Conservation (phyloP, 768 basidiomycete species). For the Rossbeevera mucosa region DNA sequence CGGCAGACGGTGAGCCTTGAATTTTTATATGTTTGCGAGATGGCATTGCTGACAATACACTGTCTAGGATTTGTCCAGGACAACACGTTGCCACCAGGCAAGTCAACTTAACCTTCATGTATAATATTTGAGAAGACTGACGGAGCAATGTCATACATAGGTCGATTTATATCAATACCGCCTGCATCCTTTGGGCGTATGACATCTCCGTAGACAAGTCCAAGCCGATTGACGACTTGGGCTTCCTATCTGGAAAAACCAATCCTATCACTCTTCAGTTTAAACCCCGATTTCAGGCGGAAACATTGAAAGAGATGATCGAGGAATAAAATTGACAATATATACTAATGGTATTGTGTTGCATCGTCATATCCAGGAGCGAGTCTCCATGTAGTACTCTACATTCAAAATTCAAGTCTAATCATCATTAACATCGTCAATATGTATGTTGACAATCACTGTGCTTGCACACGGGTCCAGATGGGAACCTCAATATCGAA, state of each 20-base stretch:
- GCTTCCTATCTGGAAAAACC: slow-evolving; percentile 36
- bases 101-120: slow-evolving; percentile 3
- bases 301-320: slow-evolving; percentile 6
- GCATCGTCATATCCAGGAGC: background rate
- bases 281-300: slow-evolving; percentile 35
- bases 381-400: too few relatives aligned
- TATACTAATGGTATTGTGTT: background rate
- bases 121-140: background rate
- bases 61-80: slow-evolving; percentile 51
- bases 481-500: too few relatives aligned
- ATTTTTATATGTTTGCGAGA: background rate
- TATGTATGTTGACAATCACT: too few relatives aligned
- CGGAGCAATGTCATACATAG: slow-evolving; percentile 21
- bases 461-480: too few relatives aligned
- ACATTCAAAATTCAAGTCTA: too few relatives aligned
- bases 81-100: slow-evolving; percentile 47
- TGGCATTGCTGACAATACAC: background rate
- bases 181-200: slow-evolving; percentile 60
- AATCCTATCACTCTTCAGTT: slow-evolving; percentile 54
- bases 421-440: too few relatives aligned
- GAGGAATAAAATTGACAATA: background rate
- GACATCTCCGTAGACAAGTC: slow-evolving; percentile 41
- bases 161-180: slow-evolving; percentile 57
- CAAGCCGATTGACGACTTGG: slow-evolving; percentile 51
- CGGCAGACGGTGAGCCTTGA: slow-evolving; percentile 33